These are phyloP conservation scores for Boletus vermiculosoides DNA, from an alignment of 768 basidiomycete species.

Conservation along the genomic window DNA sequence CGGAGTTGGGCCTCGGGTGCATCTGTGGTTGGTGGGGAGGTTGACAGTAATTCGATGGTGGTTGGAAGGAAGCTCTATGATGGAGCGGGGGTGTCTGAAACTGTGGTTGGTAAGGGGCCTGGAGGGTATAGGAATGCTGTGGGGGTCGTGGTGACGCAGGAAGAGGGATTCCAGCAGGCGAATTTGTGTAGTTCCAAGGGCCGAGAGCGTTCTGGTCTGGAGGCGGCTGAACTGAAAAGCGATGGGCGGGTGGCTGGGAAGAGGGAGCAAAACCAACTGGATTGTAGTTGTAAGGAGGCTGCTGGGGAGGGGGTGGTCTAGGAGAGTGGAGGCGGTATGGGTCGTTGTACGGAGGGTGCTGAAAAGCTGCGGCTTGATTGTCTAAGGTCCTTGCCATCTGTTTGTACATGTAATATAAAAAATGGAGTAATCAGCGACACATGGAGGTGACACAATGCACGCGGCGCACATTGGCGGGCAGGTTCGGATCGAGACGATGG, in stretches of 20 bases:
- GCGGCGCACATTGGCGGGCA: slow-evolving; percentile 61
- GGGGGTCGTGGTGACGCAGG: slow-evolving; percentile 25
- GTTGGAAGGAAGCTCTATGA: slow-evolving; percentile 22
- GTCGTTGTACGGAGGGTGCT: slow-evolving; percentile 24
- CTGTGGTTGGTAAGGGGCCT: slow-evolving; percentile 22
- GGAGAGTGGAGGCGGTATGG: slow-evolving; percentile 24
- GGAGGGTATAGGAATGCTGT: slow-evolving; percentile 14
- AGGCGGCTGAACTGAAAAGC: slow-evolving; percentile 21
- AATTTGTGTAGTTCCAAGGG: background rate
- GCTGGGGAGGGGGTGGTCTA: slow-evolving; percentile 23
- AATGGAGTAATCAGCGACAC: slow-evolving; percentile 16
- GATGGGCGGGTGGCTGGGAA: slow-evolving; percentile 12
- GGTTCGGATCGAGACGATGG: slow-evolving; percentile 55
- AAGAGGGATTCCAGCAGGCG: slow-evolving; percentile 20
- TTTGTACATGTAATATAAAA: slow-evolving; percentile 28
- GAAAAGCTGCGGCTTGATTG: slow-evolving; percentile 37
- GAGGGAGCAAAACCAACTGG: slow-evolving; percentile 15
- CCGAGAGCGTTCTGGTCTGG: slow-evolving; percentile 29
- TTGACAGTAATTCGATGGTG: slow-evolving; percentile 23
- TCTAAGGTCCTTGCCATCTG: slow-evolving; percentile 69
- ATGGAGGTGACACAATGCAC: slow-evolving; percentile 13
- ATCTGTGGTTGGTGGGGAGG: slow-evolving; percentile 25
- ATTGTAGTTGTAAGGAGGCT: slow-evolving; percentile 14
- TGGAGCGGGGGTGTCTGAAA: slow-evolving; percentile 22
- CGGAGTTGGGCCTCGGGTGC: slow-evolving; percentile 18